Evolutionary conservation across 2,329 filamentous ascomycete species (phyloP).

Genomic region (Diaporthe citriasiana): DNA sequence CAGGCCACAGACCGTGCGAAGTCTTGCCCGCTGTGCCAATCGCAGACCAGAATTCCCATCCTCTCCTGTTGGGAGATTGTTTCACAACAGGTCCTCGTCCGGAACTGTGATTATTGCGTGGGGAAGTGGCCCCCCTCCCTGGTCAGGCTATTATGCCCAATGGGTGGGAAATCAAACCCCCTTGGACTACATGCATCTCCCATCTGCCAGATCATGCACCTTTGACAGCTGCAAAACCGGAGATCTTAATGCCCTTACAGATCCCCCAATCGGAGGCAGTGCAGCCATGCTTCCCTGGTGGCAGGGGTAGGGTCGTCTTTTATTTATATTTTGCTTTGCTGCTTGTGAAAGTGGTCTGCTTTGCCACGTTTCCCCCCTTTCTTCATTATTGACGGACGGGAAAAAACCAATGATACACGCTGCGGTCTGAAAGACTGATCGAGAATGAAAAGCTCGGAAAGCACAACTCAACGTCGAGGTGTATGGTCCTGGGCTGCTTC

Average conservation of each 20-base stretch:
- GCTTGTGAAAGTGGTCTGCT: not conserved
- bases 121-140: not conserved
- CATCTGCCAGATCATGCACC: constrained; percentile 36
- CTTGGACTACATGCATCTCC: constrained; percentile 24
- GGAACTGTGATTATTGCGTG: not conserved
- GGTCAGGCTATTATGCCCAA: not conserved
- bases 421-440: not conserved
- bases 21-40: not conserved
- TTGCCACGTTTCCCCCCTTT: not conserved
- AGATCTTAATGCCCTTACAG: constrained; percentile 25
- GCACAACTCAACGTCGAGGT: not conserved
- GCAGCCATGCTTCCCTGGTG: constrained; percentile 3
- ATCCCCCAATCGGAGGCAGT: constrained; percentile 30
- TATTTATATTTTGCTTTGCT: not conserved
- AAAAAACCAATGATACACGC: too few species aligned
- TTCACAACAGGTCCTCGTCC: constrained; percentile 3
- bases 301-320: not conserved
- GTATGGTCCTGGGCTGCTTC: not conserved
- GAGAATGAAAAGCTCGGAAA: too few species aligned
- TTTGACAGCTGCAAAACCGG: constrained; percentile 37
- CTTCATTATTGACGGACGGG: not conserved
- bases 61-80: not conserved
- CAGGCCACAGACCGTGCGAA: not conserved
- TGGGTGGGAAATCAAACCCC: constrained; percentile 3
- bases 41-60: constrained; percentile 5